Evolutionary conservation across 805 yeast species (phyloP).

Genomic region (Candida alai): DNA sequence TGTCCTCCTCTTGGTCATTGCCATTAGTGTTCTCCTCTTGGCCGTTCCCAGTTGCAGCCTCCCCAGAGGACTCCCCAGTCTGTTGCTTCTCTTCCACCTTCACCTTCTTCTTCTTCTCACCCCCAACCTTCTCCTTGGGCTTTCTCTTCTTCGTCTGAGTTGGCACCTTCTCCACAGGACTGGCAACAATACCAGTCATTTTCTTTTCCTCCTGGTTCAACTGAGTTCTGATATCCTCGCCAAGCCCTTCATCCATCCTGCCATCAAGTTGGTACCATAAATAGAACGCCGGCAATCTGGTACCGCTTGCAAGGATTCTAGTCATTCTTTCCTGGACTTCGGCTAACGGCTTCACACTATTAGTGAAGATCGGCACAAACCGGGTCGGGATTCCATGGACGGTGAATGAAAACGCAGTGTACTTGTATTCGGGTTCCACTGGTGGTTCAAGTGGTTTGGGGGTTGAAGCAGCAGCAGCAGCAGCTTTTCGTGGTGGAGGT

Average conservation of each 20-base stretch:
- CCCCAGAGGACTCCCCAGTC: conserved; percentile 22
- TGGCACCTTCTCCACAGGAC: conserved; percentile 12
- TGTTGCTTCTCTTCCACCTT: conserved; percentile 18
- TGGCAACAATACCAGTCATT: conserved; percentile 30
- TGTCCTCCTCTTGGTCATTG: background rate
- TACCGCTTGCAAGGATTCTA: conserved; percentile 54
- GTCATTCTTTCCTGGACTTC: conserved; percentile 62
- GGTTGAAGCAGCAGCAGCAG: conserved; percentile 8
- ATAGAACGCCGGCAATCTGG: conserved; percentile 55
- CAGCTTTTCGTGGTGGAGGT: conserved; percentile 11
- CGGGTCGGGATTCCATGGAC: conserved; percentile 63
- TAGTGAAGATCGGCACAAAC: conserved; percentile 58
- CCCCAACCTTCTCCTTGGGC: conserved; percentile 22
- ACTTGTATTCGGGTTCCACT: conserved; percentile 42
- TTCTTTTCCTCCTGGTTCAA: conserved; percentile 52
- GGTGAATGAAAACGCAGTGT: conserved; percentile 63
- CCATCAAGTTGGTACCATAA: conserved; percentile 87
- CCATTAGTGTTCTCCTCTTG: conserved; percentile 10
- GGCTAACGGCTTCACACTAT: conserved; percentile 58
- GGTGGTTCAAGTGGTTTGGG: conserved; percentile 28
- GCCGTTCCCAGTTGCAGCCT: conserved; percentile 14
- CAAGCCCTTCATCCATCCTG: conserved; percentile 59
- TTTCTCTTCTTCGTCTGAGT: conserved; percentile 30
- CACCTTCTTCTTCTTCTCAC: conserved; percentile 12
- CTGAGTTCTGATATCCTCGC: conserved; percentile 59